Percentiles rank a stretch among this genome's conserved stretches.
Conservation (phyloP, 2,329 filamentous ascomycete species). For the Phoma sp. region DNA sequence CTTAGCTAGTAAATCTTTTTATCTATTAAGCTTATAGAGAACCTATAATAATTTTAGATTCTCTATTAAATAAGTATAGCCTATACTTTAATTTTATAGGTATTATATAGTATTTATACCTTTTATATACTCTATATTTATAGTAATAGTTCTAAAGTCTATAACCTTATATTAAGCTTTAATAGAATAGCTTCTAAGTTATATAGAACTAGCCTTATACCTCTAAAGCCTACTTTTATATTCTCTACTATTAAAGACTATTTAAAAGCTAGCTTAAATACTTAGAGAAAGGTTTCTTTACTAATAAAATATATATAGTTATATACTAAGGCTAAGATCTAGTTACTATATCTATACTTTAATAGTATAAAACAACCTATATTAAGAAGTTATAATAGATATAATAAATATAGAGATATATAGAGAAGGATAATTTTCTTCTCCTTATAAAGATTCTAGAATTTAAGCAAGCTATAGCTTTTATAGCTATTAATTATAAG, state of each 20-base stretch:
- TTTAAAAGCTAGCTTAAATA: not conserved
- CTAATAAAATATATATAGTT: too few species aligned
- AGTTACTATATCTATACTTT: too few species aligned
- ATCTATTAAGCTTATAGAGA: not conserved
- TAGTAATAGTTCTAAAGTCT: not conserved
- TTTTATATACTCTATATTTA: too few species aligned
- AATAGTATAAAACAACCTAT: too few species aligned
- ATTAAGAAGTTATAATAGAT: too few species aligned
- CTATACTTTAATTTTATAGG: not conserved
- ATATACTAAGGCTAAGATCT: too few species aligned
- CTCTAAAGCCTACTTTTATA: not conserved
- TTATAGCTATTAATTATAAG: slow-evolving; percentile 7
- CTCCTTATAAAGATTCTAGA: slow-evolving; percentile 4
- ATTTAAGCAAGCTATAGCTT: slow-evolving; percentile 1
- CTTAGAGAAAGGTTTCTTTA: too few species aligned
- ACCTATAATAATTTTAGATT: not conserved
- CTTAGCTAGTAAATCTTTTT: not conserved
- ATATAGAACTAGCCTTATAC: not conserved
- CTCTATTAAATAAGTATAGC: not conserved
- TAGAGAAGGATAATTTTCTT: slow-evolving; percentile 6
- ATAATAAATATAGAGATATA: too few species aligned
- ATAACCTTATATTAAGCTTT: not conserved
- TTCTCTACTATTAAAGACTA: not conserved
- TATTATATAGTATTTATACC: too few species aligned
- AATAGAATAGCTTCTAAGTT: not conserved